phyloP scores from a whole-genome alignment of 1,284 basidiomycete species.

The Amylostereum chailletii region DNA sequence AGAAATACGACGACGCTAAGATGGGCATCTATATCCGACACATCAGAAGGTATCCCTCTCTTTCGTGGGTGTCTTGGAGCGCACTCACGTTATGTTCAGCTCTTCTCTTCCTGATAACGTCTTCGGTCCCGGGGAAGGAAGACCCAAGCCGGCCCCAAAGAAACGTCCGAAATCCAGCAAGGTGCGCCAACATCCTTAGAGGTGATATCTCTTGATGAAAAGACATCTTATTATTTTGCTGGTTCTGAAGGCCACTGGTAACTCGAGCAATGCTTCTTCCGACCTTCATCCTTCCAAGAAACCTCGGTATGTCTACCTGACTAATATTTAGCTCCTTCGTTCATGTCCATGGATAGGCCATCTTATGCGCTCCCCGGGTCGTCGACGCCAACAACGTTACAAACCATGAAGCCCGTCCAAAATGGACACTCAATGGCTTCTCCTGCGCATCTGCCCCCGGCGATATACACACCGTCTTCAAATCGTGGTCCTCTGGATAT shows the following conservation, averaged over 20 bases:
- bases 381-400: conserved; percentile 1
- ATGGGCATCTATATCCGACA: conserved; percentile 96
- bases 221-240: conserved; percentile 14
- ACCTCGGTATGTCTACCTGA: conserved; percentile 35
- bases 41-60: conserved; percentile 72
- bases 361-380: conserved; percentile 8
- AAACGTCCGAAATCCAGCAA: conserved; percentile 67
- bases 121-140: conserved; percentile 74
- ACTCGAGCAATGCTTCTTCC: conserved; percentile 53
- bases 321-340: conserved; percentile 1
- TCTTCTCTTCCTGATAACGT: conserved; percentile 74
- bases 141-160: conserved; percentile 47
- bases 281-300: conserved; percentile 69
- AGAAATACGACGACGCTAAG: conserved; percentile 84
- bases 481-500: conserved; percentile 34
- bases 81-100: conserved; percentile 29
- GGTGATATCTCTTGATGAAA: conserved; percentile 3
- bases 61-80: conserved; percentile 5
- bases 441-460: conserved; percentile 2
- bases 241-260: conserved; percentile 44
- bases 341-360: conserved; percentile 13
- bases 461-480: conserved; percentile 9
- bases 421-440: conserved; percentile 4
- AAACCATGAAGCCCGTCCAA: conserved; percentile 4
- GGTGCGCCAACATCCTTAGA: conserved; percentile 36